phyloP scores from a whole-genome alignment of 805 yeast species.

The Allodekkera sacchari region DNA sequence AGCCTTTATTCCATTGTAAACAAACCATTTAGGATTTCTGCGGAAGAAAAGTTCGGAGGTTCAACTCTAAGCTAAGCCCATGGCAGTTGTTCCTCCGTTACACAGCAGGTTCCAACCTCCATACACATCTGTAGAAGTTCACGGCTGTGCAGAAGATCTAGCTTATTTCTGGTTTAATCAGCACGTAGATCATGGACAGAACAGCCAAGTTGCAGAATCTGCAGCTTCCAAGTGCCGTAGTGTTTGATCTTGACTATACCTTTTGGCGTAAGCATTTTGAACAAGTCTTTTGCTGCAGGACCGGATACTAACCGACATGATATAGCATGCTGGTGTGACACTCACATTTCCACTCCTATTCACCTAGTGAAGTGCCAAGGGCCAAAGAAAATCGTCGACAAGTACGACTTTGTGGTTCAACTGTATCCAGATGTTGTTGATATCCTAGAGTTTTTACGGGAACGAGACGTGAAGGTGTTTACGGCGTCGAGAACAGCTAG shows the following conservation, averaged over 20 bases:
- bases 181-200: too few species aligned
- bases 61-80: too few species aligned
- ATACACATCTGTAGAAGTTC: too few species aligned
- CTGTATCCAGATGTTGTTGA: conserved; percentile 63
- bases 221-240: conserved; percentile 49
- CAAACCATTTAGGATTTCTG: too few species aligned
- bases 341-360: conserved; percentile 55
- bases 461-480: conserved; percentile 41
- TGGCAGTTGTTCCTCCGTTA: too few species aligned
- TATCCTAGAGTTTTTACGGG: conserved; percentile 45
- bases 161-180: too few species aligned
- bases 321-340: conserved; percentile 68
- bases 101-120: too few species aligned
- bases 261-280: conserved; percentile 50
- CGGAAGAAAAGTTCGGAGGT: too few species aligned
- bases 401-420: conserved; percentile 43
- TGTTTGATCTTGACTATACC: conserved; percentile 70
- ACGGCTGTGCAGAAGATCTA: too few species aligned
- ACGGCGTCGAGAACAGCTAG: conserved; percentile 77
- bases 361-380: conserved; percentile 19
- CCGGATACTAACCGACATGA: conserved; percentile 2
- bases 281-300: background rate
- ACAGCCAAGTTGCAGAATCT: too few species aligned
- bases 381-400: conserved; percentile 36
- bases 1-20: too few species aligned